Evolutionary conservation across 331 rosid species (phyloP), one percentile per base, ranked within the genome.

Genomic region (Spiraea crenata): DNA sequence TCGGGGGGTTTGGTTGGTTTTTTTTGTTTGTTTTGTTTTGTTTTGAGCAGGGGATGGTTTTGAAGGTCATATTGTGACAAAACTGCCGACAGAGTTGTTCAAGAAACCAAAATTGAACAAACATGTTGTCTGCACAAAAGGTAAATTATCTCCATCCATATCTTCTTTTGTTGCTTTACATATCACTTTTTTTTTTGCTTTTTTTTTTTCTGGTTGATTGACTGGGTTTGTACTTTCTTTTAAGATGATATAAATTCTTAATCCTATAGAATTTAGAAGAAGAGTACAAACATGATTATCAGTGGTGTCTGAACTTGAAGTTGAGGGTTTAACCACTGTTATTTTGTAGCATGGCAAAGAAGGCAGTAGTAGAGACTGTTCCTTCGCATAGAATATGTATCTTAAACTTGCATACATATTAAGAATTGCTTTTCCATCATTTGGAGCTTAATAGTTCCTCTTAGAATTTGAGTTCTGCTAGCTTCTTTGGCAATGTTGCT

Each of bases 41-140:
- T 67, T 79, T 51, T 52, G 97, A 85, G 50, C 84, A 71, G 17
- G 74, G 59, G 80, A 81, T 89, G n/a, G n/a, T n/a, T n/a, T n/a
- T n/a, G n/a, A n/a, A n/a, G n/a, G n/a, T n/a, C n/a, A n/a, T n/a
- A n/a, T n/a, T 37, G 85, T 89, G 63, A 91, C 99, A 12, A 91
- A 91, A 71, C 67, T 81, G 68, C 83, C 80, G 0, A 76, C 71
- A 38, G 77, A 61, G 45, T 70, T 82, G 81, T 76, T 77, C 74
- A 82, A 83, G 86, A 86, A 80, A 41, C 83, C 84, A 35, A 85
- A 72, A 73, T 51, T 63, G 60, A 74, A 50, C 63, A 78, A 73
- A 41, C 67, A 80, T 20, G 51, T n/a, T n/a, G n/a, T n/a, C n/a
- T n/a, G n/a, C n/a, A n/a, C n/a, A n/a, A n/a, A n/a, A n/a, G n/a